These are phyloP conservation scores for Scenedesmus sp. DNA, from an alignment of 163 green algal genomes.

Conservation along the genomic window DNA sequence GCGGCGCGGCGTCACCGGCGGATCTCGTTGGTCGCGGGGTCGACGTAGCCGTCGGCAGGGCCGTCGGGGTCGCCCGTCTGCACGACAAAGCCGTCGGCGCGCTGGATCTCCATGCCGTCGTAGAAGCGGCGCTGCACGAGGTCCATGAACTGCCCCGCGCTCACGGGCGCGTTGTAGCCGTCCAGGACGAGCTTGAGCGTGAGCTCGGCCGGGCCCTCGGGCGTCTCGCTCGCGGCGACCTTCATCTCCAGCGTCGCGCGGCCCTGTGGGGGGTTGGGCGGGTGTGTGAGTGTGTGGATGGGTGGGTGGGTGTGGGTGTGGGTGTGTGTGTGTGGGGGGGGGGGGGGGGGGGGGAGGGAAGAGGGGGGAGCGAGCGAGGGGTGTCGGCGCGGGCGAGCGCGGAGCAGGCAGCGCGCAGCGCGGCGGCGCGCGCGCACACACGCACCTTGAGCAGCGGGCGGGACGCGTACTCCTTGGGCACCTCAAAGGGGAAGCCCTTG, in stretches of 20 bases:
- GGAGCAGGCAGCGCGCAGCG: no score
- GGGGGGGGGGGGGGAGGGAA: no score
- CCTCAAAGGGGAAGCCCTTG: slow-evolving; percentile 90
- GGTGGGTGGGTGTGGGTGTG: not conserved
- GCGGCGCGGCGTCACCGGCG: slow-evolving; percentile 61
- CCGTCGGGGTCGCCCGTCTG: slow-evolving; percentile 93
- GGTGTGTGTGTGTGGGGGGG: not conserved
- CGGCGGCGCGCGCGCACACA: no score
- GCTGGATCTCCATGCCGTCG: slow-evolving; percentile 92
- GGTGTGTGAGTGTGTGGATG: not conserved
- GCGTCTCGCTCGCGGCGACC: slow-evolving; percentile 73
- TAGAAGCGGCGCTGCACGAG: slow-evolving; percentile 93
- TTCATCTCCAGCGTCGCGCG: slow-evolving; percentile 93
- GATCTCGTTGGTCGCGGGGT: slow-evolving; percentile 81
- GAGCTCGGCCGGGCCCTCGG: slow-evolving; percentile 56
- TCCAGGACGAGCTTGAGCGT: slow-evolving; percentile 85
- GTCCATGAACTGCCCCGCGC: slow-evolving; percentile 96
- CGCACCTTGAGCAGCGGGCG: slow-evolving; percentile 91
- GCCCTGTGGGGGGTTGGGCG: slow-evolving; percentile 60
- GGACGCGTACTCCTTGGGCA: slow-evolving; percentile 89
- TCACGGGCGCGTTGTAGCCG: slow-evolving; percentile 97
- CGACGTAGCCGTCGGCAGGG: slow-evolving; percentile 83
- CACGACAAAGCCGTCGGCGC: slow-evolving; percentile 97
- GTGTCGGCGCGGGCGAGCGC: no score
- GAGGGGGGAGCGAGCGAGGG: no score